Conservation (phyloP, 164 flowering plant species). For the Vitis amurensis region DNA sequence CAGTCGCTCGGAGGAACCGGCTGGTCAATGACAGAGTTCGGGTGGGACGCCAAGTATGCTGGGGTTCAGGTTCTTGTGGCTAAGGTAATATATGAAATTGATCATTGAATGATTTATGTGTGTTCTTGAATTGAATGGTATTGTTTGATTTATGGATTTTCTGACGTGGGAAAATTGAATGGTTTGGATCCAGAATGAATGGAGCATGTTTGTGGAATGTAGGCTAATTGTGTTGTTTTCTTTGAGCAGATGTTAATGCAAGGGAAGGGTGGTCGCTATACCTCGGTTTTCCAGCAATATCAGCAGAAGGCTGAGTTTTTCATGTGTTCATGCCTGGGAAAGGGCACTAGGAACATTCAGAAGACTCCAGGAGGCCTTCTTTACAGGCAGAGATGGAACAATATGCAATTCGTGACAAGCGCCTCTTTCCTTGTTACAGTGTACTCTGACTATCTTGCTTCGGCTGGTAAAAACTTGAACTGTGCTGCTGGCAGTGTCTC, state of each 20-base stretch:
- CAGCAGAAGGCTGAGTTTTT: conserved; percentile 79
- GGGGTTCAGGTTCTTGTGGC: conserved; percentile 92
- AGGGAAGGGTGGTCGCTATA: conserved; percentile 62
- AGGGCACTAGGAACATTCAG: conserved; percentile 63
- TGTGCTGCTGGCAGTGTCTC: conserved; percentile 60
- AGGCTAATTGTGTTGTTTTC: neutral
- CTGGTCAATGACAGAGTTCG: conserved; percentile 91
- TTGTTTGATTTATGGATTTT: no score
- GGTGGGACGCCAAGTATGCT: conserved; percentile 97
- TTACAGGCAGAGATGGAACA: conserved; percentile 91
- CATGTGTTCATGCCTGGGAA: conserved; percentile 86
- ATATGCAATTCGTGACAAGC: conserved; percentile 87
- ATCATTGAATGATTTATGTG: neutral
- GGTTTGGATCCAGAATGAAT: no score
- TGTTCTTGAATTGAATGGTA: no score
- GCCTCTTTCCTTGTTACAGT: conserved; percentile 77
- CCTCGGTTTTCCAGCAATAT: conserved; percentile 53
- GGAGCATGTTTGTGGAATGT: no score
- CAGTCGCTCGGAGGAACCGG: conserved; percentile 91
- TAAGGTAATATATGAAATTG: conserved; percentile 47
- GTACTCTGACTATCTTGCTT: conserved; percentile 80
- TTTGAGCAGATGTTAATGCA: conserved; percentile 71
- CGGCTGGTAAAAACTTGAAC: conserved; percentile 43
- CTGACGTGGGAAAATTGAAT: no score
- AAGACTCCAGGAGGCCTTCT: conserved; percentile 90